Evolutionary conservation across 495 filamentous ascomycete species (phyloP).

Genomic region (Neurospora pannonica): DNA sequence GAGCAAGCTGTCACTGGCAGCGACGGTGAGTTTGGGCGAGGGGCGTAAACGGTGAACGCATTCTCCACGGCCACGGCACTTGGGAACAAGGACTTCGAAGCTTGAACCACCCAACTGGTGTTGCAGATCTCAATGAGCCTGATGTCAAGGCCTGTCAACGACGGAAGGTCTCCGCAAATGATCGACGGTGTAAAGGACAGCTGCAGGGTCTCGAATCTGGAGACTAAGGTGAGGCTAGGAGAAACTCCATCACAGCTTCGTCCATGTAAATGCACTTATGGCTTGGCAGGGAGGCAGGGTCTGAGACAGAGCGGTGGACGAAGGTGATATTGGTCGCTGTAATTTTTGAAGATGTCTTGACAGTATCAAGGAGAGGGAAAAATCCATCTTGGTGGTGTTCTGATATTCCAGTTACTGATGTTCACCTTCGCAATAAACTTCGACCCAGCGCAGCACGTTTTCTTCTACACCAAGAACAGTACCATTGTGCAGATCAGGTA

Average conservation of each 20-base stretch:
- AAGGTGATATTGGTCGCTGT: background rate
- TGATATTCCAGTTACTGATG: background rate
- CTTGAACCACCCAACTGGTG: background rate
- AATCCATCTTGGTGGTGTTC: background rate
- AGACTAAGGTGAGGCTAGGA: background rate
- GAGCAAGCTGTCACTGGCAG: background rate
- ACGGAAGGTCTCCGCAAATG: background rate
- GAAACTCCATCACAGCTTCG: background rate
- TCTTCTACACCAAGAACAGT: background rate
- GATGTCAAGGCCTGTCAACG: background rate
- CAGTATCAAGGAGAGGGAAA: background rate
- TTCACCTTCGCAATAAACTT: background rate
- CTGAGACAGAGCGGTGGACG: background rate
- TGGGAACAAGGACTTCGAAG: background rate
- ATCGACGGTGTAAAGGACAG: background rate
- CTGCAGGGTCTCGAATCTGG: background rate
- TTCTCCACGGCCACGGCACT: background rate
- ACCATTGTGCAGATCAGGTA: background rate
- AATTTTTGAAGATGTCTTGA: background rate
- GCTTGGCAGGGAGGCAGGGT: background rate
- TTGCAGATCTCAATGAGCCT: background rate
- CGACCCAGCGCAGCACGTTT: background rate
- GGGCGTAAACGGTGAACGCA: background rate
- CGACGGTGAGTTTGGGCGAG: background rate
- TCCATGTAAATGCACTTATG: background rate